phyloP scores from a whole-genome alignment of 2,329 filamentous ascomycete genomes.

The Emericellopsis cladophorae region DNA sequence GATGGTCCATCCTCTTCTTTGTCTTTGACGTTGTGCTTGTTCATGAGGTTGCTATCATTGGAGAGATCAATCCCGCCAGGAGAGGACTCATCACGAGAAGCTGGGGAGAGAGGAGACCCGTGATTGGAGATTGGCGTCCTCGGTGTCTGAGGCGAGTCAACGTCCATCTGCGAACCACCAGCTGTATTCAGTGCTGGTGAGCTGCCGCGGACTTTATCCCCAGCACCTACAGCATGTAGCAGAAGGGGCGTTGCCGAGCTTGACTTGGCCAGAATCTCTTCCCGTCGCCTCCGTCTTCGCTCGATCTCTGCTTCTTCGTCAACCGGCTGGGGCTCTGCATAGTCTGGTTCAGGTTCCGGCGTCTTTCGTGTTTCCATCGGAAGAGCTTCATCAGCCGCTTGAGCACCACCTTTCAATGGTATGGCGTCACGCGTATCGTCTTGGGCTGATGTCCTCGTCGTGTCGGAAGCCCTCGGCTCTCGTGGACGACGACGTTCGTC shows the following conservation, averaged over 20 bases:
- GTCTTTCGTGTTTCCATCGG: not conserved
- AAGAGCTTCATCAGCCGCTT: not conserved
- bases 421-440: not conserved
- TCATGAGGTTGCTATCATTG: constrained; percentile 56
- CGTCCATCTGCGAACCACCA: constrained; percentile 13
- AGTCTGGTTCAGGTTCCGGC: constrained; percentile 23
- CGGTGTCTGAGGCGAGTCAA: constrained; percentile 23
- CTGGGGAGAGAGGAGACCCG: constrained; percentile 28
- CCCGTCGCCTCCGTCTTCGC: constrained; percentile 69
- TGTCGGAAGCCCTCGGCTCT: not conserved
- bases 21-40: constrained; percentile 33
- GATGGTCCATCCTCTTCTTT: constrained; percentile 60
- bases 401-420: too few relatives aligned
- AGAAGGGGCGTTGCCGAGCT: constrained; percentile 61
- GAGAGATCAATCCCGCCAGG: constrained; percentile 49
- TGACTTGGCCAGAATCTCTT: constrained; percentile 76
- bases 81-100: constrained; percentile 38
- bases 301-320: constrained; percentile 79
- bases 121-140: constrained; percentile 31
- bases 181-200: constrained; percentile 41
- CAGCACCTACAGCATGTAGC: constrained; percentile 58
- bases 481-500: not conserved
- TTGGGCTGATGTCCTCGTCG: not conserved
- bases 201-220: constrained; percentile 38
- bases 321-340: constrained; percentile 44